Conservation (phyloP, 441 rosid genomes). For the Pelargonium citronellum region DNA sequence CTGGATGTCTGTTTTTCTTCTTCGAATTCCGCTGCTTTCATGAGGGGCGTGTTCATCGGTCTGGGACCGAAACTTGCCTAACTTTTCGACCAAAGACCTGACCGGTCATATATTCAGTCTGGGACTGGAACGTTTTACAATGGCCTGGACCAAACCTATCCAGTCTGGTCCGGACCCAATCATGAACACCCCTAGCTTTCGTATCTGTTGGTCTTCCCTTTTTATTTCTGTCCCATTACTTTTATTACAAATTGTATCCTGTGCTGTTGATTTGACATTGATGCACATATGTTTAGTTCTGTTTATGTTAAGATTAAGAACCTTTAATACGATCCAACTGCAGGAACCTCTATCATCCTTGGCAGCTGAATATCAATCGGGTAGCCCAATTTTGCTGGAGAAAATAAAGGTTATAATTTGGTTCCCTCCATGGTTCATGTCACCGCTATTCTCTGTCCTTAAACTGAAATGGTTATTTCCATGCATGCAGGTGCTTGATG, state of each 20-base stretch:
- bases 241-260: too few species aligned
- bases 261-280: neutral
- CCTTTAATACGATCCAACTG: conserved; percentile 19
- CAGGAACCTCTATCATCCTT: conserved; percentile 74
- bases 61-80: too few species aligned
- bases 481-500: conserved; percentile 45
- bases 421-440: neutral
- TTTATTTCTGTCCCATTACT: too few species aligned
- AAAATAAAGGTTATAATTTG: conserved; percentile 57
- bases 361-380: conserved; percentile 65
- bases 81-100: too few species aligned
- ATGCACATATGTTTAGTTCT: neutral
- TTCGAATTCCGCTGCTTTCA: neutral
- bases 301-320: neutral
- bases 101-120: too few species aligned
- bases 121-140: too few species aligned
- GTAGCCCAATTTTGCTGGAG: conserved; percentile 72
- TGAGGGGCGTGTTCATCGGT: neutral
- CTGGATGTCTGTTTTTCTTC: neutral
- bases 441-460: neutral
- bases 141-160: too few species aligned
- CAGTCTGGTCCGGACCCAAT: too few species aligned
- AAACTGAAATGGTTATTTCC: conserved; percentile 15
- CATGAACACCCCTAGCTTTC: too few species aligned
- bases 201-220: too few species aligned